Evolutionary conservation across 495 filamentous ascomycete genomes (phyloP), one percentile per base, ranked within the genome.

Genomic region (Trichoderma virens): DNA sequence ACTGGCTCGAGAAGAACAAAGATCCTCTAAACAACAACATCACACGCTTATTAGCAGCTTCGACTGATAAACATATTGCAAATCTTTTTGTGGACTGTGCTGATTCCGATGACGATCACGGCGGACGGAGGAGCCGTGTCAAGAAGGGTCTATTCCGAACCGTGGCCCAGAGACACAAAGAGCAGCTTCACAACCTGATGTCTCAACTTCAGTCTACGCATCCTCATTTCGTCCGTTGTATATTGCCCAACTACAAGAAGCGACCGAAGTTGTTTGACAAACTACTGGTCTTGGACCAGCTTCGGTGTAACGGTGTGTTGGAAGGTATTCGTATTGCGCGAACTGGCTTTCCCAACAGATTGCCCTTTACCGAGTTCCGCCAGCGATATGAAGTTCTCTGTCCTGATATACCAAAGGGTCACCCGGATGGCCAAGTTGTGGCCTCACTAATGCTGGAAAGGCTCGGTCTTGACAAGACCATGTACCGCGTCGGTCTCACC

Each of bases 1-100:
- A 90, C 59, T 99, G 95, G 95, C 80, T 99, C 34, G 93, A 97
- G 72, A 99, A 98, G 82, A 99, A 99, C 77, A 99, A 99, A 70
- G 95, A 99, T 71, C 95, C 95, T 1, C 75, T 99, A 11, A 98
- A 98, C 65, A 95, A 99, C 79, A 99, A 97, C 67, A 80, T 98
- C 38, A 98, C 95, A 0, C 85, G 88, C 32, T 81, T 99, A 7
- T 82, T 99, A 16, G 91, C 93, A 45, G 80, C 82, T 5, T 98
- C 95, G 7, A 83, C 79, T 1, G 88, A 97, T 68, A 86, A 82
- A 63, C 91, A 98, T 73, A 82, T 97, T 66, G 90, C 92, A 5
- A 82, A 85, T 61, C 79, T 99, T 0, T 99, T 99, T 73, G 79
- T 83, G 6, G 95, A 99, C 71, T 98, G 92, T 67, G 86, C 85